These are phyloP conservation scores for Ceratorhiza oryzae-sativae DNA, from an alignment of 1,284 basidiomycete species.

Conservation along the genomic window DNA sequence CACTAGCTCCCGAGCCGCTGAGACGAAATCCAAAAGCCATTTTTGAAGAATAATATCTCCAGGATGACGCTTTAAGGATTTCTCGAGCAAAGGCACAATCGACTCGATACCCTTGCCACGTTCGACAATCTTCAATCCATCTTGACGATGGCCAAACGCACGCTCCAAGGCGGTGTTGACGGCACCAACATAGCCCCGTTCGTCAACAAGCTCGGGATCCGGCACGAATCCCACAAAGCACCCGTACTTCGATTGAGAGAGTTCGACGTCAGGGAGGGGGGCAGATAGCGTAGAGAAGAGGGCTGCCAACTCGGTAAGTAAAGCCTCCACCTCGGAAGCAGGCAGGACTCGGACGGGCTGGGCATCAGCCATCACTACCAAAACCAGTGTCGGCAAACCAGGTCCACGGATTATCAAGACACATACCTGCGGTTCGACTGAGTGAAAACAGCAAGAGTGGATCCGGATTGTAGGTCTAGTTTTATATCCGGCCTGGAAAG, in stretches of 20 bases:
- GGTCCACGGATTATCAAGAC: neutral
- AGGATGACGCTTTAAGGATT: neutral
- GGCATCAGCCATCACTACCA: neutral
- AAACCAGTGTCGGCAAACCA: neutral
- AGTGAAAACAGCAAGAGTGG: neutral
- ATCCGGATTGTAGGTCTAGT: neutral
- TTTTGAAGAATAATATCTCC: conserved; percentile 10
- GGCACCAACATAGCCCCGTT: neutral
- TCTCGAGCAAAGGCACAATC: neutral
- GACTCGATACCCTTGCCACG: neutral
- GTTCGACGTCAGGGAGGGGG: neutral
- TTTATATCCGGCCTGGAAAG: neutral
- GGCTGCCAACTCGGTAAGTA: neutral
- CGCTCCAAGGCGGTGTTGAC: neutral
- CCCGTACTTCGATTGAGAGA: neutral
- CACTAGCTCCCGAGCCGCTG: neutral
- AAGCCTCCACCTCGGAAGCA: neutral
- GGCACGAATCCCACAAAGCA: neutral
- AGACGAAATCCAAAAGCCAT: neutral
- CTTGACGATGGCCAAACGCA: neutral
- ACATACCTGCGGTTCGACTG: neutral
- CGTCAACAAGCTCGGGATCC: neutral
- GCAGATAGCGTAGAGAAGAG: neutral
- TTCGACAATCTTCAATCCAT: conserved; percentile 2
- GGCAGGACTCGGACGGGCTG: neutral